Evolutionary conservation across 23 red algal species (phyloP), one percentile per base, ranked within the genome.

Genomic region (Agarophyton chilense): DNA sequence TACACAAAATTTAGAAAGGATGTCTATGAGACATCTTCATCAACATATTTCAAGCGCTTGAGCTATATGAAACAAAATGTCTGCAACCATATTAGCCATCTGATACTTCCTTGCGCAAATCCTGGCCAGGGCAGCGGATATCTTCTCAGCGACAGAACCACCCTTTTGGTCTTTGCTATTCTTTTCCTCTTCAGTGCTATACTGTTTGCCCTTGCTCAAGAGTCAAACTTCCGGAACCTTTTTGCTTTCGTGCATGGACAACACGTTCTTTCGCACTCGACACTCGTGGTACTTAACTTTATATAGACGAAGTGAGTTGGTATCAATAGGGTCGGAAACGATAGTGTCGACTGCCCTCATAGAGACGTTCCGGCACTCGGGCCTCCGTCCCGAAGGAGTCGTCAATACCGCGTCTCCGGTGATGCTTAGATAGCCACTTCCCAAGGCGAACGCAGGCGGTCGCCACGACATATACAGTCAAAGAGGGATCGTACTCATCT

Each of bases 311-410:
- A 80, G 45, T 21, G 86, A 67, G 2, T 67, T 57, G 76, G n/a
- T n/a, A n/a, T n/a, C n/a, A n/a, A n/a, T n/a, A n/a, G n/a, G n/a
- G 33, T 63, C 74, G 4, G 70, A 90, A 90, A 26, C 81, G 52
- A 55, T 90, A 90, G 28, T 58, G 55, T 29, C 55, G 68, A 76
- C 25, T 41, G 22, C 83, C 62, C 28, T 60, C 71, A 2, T 78
- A 62, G 17, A 94, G 73, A 12, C 70, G 49, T 44, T 88, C 63
- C 4, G 92, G 82, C 21, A 94, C 82, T 13, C 73, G 92, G 10
- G 81, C 92, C 65, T 94, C 92, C 43, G 78, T 79, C 11, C 92
- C 92, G 72, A 81, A 94, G 46, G 81, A 88, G 60, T 94, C 82
- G 21, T 88, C n/a, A n/a, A n/a, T n/a, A n/a, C n/a, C n/a, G n/a